A percentile compares a stretch with the other conserved stretches of the same genome.
Conservation (phyloP, 1,139 yeast genomes). For the Pichia sp. region DNA sequence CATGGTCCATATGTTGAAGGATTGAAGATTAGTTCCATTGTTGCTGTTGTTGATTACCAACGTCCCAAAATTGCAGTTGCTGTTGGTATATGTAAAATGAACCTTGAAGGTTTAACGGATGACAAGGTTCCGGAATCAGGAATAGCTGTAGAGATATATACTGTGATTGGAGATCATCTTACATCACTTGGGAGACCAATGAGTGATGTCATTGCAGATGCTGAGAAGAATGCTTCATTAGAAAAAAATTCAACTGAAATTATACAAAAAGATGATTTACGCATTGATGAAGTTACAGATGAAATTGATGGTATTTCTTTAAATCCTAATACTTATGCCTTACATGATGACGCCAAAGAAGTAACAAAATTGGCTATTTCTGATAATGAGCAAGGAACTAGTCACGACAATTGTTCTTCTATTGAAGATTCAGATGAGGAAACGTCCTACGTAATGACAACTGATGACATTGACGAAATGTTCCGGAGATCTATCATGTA, state of each 20-base stretch:
- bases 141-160: constrained; percentile 57
- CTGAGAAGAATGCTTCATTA: neutral
- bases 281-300: neutral
- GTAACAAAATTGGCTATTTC: no score
- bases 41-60: constrained; percentile 60
- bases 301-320: constrained; percentile 11
- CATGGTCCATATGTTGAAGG: constrained; percentile 62
- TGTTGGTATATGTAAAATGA: constrained; percentile 57
- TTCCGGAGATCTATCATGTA: constrained; percentile 64
- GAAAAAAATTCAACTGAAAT: neutral
- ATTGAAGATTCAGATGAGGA: neutral
- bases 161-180: constrained; percentile 48
- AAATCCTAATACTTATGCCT: no score
- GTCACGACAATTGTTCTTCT: no score
- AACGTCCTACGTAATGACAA: constrained; percentile 35
- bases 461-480: constrained; percentile 72
- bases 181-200: constrained; percentile 34
- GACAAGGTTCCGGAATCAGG: constrained; percentile 43
- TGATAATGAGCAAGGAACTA: no score
- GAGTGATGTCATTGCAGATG: constrained; percentile 6
- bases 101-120: constrained; percentile 32
- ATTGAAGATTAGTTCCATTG: constrained; percentile 45
- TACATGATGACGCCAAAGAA: no score
- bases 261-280: neutral
- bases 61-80: constrained; percentile 65